These are phyloP conservation scores for Bondarzewia mesenterica DNA, from an alignment of 1,284 basidiomycete genomes.

Conservation along the genomic window DNA sequence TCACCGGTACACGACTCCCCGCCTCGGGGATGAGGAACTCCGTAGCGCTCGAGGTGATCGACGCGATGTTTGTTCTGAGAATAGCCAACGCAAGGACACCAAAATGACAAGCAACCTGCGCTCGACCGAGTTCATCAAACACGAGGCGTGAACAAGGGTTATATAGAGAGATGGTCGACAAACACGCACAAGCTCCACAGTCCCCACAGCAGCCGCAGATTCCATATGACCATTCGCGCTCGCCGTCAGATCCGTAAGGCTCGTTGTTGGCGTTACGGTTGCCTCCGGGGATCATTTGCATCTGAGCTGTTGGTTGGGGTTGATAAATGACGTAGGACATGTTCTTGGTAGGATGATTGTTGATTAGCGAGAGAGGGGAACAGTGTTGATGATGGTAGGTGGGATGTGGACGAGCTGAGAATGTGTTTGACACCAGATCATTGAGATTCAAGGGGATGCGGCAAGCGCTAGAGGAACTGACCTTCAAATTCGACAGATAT, in stretches of 20 bases:
- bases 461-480: no score
- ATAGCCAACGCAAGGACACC: slow-evolving; percentile 33
- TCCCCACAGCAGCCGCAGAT: slow-evolving; percentile 28
- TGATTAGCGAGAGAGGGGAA: no score
- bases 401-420: no score
- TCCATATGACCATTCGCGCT: slow-evolving; percentile 37
- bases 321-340: background rate
- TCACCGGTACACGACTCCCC: background rate
- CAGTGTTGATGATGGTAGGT: no score
- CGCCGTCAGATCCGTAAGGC: slow-evolving; percentile 26
- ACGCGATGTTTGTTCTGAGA: slow-evolving; percentile 29
- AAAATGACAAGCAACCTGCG: slow-evolving; percentile 24
- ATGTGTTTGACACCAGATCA: no score
- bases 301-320: background rate
- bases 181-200: slow-evolving; percentile 29
- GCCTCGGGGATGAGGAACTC: slow-evolving; percentile 20
- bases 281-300: slow-evolving; percentile 16
- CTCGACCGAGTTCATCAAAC: background rate
- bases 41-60: slow-evolving; percentile 25
- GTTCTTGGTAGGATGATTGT: no score
- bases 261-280: slow-evolving; percentile 34
- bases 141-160: background rate
- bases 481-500: no score
- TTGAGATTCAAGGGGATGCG: no score
- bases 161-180: background rate